A percentile compares a stretch with the other conserved stretches of the same genome.
These are phyloP conservation scores for Kuraishia ogatae DNA, from an alignment of 805 yeast genomes.

Conservation along the genomic window DNA sequence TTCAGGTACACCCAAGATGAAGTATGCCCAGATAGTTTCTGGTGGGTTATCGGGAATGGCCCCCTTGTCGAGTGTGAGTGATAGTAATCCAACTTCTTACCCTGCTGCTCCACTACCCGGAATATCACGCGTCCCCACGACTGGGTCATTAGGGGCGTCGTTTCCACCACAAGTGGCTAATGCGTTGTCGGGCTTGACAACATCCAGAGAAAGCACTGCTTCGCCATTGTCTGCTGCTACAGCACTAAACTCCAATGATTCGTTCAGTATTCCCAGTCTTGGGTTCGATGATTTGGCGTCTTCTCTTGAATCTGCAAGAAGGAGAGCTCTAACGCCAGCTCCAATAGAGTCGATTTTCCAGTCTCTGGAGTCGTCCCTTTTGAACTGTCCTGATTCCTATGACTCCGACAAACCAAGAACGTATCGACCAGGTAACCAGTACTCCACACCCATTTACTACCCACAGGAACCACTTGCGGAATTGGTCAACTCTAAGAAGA, in stretches of 20 bases:
- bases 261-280: neutral
- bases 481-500: conserved; percentile 46
- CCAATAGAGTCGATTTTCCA: conserved; percentile 44
- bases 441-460: conserved; percentile 82
- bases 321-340: conserved; percentile 43
- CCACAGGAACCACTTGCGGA: conserved; percentile 80
- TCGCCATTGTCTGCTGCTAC: conserved; percentile 8
- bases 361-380: conserved; percentile 65
- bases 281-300: conserved; percentile 12
- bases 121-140: neutral
- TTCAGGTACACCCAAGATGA: conserved; percentile 30
- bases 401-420: conserved; percentile 78
- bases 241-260: neutral
- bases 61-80: conserved; percentile 6
- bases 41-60: neutral
- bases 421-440: conserved; percentile 72
- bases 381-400: conserved; percentile 88
- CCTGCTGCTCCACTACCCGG: conserved; percentile 1
- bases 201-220: conserved; percentile 9
- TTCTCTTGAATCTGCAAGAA: conserved; percentile 22
- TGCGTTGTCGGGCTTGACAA: neutral
- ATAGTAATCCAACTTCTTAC: conserved; percentile 4
- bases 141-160: conserved; percentile 4
- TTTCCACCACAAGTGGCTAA: conserved; percentile 3
- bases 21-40: conserved; percentile 14